Evolutionary conservation across 371 early-diverging fungal genomes (phyloP), one percentile per base, ranked within the genome.

Genomic region (Rhizomucor pusillus): DNA sequence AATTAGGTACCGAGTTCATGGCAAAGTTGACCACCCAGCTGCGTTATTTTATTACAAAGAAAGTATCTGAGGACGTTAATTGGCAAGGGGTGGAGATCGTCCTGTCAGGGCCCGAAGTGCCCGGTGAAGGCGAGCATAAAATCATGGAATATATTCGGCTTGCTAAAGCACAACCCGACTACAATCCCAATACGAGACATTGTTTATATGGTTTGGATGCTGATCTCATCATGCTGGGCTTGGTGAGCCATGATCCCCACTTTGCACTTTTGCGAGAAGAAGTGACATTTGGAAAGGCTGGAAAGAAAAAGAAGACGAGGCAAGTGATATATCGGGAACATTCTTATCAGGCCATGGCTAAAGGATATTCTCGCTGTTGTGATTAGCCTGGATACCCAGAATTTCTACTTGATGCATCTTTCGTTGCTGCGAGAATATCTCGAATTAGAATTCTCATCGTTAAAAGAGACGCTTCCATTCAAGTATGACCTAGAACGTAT

Each of bases 71-170:
- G 54, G 93, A 97, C 57, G 79, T 87, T 16, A 86, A 86, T 50
- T 99, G 98, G 98, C 84, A 86, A 62, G 72, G 86, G 49, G 77
- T 93, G 19, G 84, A 93, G 68, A 84, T 99, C 46, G 88, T 99
- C 47, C 82, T 99, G 14, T 96, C 96, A 20, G 97, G 95, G 24
- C 94, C 93, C 50, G 92, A 92, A 45, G 84, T 98, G 0, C 97
- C 99, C n/a, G 99, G 99, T 48, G 99, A 99, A 79, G 99, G 99
- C 44, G 99, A 99, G 68, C 99, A 99, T 75, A 99, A 99, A 73
- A 98, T 99, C 57, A 96, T 98, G 94, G 95, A 95, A 65, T 99
- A 92, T 57, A 90, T 99, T 45, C 89, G 99, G 52, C 72, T 84
- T 23, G 74, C 90, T 14, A 91, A 92, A 64, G 86, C 91, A 14